phyloP scores from a whole-genome alignment of 2,329 filamentous ascomycete genomes.

The Harringtonia lauricola region DNA sequence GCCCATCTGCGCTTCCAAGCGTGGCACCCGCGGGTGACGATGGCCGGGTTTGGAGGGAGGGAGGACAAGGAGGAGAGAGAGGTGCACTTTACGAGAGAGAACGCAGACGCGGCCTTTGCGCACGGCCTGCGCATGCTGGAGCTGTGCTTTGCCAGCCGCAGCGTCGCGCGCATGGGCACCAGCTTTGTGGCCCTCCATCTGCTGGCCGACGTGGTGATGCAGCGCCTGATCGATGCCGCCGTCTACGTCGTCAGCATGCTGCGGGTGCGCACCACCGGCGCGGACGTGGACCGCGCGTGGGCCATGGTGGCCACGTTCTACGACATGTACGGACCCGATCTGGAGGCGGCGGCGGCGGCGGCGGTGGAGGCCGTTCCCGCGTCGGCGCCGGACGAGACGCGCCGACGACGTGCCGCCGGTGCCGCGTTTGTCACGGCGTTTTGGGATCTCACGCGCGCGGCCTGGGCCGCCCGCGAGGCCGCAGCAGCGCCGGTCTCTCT shows the following conservation, averaged over 20 bases:
- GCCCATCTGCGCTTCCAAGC: constrained; percentile 19
- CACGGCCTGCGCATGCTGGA: constrained; percentile 15
- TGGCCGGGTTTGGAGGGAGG: background rate
- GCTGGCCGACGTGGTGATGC: constrained; percentile 17
- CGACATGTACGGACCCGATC: constrained; percentile 9
- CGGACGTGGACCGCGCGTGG: constrained; percentile 16
- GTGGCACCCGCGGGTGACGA: constrained; percentile 15
- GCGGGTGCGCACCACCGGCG: constrained; percentile 10
- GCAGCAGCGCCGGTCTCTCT: background rate
- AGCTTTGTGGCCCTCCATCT: constrained; percentile 19
- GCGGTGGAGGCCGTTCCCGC: background rate
- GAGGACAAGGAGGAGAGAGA: background rate
- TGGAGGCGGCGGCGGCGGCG: constrained; percentile 6
- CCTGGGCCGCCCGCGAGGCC: constrained; percentile 4
- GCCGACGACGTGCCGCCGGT: background rate
- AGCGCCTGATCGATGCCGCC: constrained; percentile 18
- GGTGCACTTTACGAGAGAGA: constrained; percentile 10
- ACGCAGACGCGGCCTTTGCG: constrained; percentile 16
- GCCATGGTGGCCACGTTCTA: constrained; percentile 16
- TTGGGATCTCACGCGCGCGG: constrained; percentile 8
- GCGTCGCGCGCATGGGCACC: constrained; percentile 8
- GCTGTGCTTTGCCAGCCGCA: constrained; percentile 6
- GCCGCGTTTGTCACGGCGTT: constrained; percentile 6
- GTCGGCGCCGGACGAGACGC: constrained; percentile 2
- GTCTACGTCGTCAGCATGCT: constrained; percentile 22